Conservation (phyloP, 805 yeast genomes). For the Sugiyamaella smithiae region DNA sequence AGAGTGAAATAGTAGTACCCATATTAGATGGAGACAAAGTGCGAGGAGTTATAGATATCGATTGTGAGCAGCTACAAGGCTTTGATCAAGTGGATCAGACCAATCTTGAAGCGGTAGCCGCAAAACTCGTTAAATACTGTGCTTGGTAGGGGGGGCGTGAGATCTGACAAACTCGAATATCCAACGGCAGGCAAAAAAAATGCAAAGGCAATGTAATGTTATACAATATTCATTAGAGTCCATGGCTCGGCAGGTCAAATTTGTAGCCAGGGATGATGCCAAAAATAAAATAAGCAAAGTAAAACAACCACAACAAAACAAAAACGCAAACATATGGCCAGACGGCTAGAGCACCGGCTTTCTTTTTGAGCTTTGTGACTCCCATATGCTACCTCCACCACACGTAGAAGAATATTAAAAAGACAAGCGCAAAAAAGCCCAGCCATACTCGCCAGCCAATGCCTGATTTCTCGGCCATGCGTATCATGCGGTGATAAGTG, state of each 20-base stretch:
- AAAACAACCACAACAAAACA: conserved; percentile 34
- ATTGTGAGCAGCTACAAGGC: conserved; percentile 62
- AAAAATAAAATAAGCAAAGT: too few species aligned
- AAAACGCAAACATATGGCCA: too few species aligned
- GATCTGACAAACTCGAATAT: too few species aligned
- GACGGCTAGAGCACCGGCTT: too few species aligned
- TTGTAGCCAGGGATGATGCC: too few species aligned
- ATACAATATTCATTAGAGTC: background rate
- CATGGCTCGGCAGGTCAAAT: background rate
- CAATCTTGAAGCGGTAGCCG: conserved; percentile 59
- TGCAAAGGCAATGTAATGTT: too few species aligned
- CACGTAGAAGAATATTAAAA: conserved; percentile 42
- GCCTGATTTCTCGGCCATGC: conserved; percentile 62
- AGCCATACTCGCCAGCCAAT: conserved; percentile 66
- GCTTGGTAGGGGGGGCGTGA: too few species aligned
- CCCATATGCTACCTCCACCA: conserved; percentile 30
- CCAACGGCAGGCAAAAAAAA: too few species aligned
- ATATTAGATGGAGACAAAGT: conserved; percentile 47
- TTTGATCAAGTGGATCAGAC: conserved; percentile 63
- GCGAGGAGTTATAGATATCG: conserved; percentile 83
- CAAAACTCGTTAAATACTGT: conserved; percentile 51
- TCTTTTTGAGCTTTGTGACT: too few species aligned
- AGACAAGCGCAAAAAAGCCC: conserved; percentile 43
- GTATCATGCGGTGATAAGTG: conserved; percentile 56
- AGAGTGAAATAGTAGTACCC: conserved; percentile 92